Evolutionary conservation across 2,329 filamentous ascomycete species (phyloP), one percentile per base, ranked within the genome.

Genomic region (Alternaria ethzedia): DNA sequence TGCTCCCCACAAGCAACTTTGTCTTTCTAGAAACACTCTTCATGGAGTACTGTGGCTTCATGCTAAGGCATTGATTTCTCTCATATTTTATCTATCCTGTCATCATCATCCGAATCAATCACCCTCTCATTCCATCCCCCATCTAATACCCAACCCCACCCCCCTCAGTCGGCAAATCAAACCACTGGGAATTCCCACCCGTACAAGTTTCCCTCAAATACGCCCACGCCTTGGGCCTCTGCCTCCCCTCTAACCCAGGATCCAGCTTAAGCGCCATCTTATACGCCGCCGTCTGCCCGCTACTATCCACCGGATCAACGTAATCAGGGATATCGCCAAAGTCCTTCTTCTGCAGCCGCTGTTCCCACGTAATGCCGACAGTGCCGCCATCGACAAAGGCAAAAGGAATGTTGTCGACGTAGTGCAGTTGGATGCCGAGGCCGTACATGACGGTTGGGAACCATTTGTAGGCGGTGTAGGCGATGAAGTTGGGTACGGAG

Each of bases 291-390:
- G 45, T 54, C 46, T 44, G 36, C 11, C 17, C 51, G 49, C 26
- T 52, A 17, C 8, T 52, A 23, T 50, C 57, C n/a, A 56, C 49
- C 7, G 20, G 25, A 32, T 21, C 17, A 6, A 25, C 45, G 9
- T 30, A 23, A 6, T 21, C 45, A 20, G 25, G 23, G 13, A n/a
- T 23, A n/a, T 56, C 52, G 20, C 23, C 30, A 44, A 62, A 65
- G n/a, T 55, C 63, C 30, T 64, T 70, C 62, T 69, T 68, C 63
- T 72, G 70, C 32, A 50, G 66, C 20, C 63, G 64, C 50, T 71
- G 71, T n/a, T 51, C 32, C 71, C 71, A 73, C n/a, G 54, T 55
- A 3, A 71, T 20, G 0, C 25, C 13, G 4, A 71, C 58, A 2
- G 21, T 44, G 12, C 26, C 45, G 6, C 46, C 6, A 0, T 4